Evolutionary conservation across 2,329 filamentous ascomycete genomes (phyloP).

Genomic region (Diaporthe citriasiana): DNA sequence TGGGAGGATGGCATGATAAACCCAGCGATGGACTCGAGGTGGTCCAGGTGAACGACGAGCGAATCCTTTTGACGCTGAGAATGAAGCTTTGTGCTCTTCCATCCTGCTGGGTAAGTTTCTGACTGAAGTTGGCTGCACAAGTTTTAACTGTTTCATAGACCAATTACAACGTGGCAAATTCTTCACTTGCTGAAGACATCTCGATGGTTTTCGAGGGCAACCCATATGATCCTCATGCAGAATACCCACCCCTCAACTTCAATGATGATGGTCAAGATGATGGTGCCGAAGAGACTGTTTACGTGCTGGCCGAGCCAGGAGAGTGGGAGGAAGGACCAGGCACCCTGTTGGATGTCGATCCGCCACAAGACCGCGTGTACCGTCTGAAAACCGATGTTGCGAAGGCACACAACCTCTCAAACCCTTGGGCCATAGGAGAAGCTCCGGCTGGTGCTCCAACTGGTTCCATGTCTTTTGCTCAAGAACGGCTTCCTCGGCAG

Average conservation of each 20-base stretch:
- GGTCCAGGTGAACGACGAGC: conserved; percentile 3
- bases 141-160: conserved; percentile 1
- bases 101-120: conserved; percentile 8
- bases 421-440: conserved; percentile 18
- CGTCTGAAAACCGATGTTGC: conserved; percentile 15
- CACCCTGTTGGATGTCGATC: conserved; percentile 6
- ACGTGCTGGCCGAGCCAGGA: conserved; percentile 12
- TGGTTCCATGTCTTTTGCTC: conserved; percentile 16
- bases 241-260: conserved; percentile 7
- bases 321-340: conserved; percentile 19
- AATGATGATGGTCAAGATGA: neutral
- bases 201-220: conserved; percentile 9
- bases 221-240: conserved; percentile 7
- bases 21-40: conserved; percentile 11
- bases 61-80: conserved; percentile 6
- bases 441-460: neutral
- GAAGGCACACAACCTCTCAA: conserved; percentile 8
- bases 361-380: conserved; percentile 15
- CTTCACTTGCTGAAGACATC: conserved; percentile 16
- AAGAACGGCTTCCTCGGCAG: neutral
- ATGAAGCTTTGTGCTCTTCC: conserved; percentile 21
- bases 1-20: conserved; percentile 8
- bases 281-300: neutral
- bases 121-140: neutral
- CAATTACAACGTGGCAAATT: conserved; percentile 22